phyloP scores from a whole-genome alignment of 208 protist species.

The Porcisia deanei region DNA sequence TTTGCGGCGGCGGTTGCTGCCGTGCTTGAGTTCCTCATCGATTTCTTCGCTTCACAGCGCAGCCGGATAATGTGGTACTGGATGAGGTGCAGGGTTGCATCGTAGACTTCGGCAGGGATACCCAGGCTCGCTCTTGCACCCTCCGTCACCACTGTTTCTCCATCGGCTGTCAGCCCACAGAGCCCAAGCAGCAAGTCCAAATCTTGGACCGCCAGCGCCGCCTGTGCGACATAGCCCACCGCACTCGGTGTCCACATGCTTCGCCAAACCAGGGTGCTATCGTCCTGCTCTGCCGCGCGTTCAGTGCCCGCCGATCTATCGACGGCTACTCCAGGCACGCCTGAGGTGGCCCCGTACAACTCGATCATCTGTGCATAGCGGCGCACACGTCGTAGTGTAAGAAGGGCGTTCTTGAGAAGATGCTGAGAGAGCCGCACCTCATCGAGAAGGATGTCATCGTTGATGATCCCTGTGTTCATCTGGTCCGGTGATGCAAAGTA shows the following conservation, averaged over 20 bases:
- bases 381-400: slow-evolving; percentile 49
- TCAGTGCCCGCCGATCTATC: not conserved
- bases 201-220: slow-evolving; percentile 47
- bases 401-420: slow-evolving; percentile 49
- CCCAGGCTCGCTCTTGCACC: not conserved
- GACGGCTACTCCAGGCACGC: too few relatives aligned
- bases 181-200: slow-evolving; percentile 46
- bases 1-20: not conserved
- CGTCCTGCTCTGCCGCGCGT: not conserved
- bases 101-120: slow-evolving; percentile 51
- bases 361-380: slow-evolving; percentile 46
- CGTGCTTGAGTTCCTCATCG: not conserved
- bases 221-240: slow-evolving; percentile 55
- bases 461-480: not conserved
- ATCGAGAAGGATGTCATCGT: not conserved
- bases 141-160: too few relatives aligned
- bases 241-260: slow-evolving; percentile 46
- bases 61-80: slow-evolving; percentile 36
- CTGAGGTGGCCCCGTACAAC: slow-evolving; percentile 21
- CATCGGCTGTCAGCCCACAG: slow-evolving; percentile 5
- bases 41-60: slow-evolving; percentile 6
- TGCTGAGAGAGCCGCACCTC: slow-evolving; percentile 27
- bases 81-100: slow-evolving; percentile 50
- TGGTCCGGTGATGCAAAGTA: not conserved
- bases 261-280: slow-evolving; percentile 21